Conservation (phyloP, 2,329 filamentous ascomycete species). For the Trichoderma pleuroti region DNA sequence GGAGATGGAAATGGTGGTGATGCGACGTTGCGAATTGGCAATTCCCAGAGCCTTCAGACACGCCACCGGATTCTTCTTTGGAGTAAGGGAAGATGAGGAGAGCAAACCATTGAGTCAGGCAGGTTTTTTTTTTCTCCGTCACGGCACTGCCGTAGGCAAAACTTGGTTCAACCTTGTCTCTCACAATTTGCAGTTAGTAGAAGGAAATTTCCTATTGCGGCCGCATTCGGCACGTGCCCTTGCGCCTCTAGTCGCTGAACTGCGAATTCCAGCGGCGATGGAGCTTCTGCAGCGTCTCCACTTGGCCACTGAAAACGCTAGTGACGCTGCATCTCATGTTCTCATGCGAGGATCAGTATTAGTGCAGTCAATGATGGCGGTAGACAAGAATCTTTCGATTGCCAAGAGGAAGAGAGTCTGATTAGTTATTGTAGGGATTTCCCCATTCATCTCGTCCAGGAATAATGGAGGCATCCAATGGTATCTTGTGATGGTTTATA, state of each 20-base stretch:
- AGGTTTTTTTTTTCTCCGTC: not conserved
- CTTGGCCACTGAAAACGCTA: not conserved
- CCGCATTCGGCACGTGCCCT: constrained; percentile 6
- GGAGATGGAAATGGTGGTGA: not conserved
- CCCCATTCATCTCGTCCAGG: no score
- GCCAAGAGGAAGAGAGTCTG: not conserved
- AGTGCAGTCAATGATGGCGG: not conserved
- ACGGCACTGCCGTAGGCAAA: not conserved
- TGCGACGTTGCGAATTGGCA: not conserved
- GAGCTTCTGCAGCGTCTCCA: not conserved
- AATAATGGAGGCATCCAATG: no score
- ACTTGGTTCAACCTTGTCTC: not conserved
- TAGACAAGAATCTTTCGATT: not conserved
- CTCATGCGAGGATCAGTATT: not conserved
- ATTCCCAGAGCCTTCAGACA: not conserved
- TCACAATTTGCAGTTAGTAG: not conserved
- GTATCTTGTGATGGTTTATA: not conserved
- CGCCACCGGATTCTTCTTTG: not conserved
- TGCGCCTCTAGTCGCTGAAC: not conserved
- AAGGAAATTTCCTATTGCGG: constrained; percentile 12
- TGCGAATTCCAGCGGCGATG: not conserved
- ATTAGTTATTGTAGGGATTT: not conserved
- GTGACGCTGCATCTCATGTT: not conserved
- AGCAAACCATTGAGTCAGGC: not conserved
- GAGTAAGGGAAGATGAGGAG: not conserved